Conservation (phyloP, 75 land plant genomes). For the Pseudotsuga menziesii region DNA sequence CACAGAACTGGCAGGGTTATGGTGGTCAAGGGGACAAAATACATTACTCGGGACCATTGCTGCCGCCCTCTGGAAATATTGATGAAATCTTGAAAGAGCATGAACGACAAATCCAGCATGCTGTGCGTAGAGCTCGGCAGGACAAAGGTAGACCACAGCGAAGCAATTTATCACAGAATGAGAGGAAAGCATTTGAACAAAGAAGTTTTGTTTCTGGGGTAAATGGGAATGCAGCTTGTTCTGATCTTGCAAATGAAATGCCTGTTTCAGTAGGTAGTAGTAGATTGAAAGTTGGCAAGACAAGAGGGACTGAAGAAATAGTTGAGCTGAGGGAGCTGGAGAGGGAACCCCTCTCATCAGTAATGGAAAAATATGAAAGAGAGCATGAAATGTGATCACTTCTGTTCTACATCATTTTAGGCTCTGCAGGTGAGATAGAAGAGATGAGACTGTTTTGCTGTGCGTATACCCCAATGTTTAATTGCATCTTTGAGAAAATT, state of each 20-base stretch:
- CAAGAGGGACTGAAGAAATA: constrained; percentile 2
- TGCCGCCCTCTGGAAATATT: constrained; percentile 56
- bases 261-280: not conserved
- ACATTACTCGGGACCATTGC: constrained; percentile 75
- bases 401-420: not conserved
- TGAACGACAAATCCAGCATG: constrained; percentile 78
- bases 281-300: constrained; percentile 4
- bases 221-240: constrained; percentile 7
- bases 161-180: constrained; percentile 3
- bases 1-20: constrained; percentile 37
- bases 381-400: constrained; percentile 3
- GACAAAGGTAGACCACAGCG: constrained; percentile 37
- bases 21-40: constrained; percentile 63
- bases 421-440: not conserved
- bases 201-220: constrained; percentile 3
- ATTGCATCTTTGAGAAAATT: not conserved
- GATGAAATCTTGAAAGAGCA: constrained; percentile 79
- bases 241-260: not conserved
- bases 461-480: not conserved
- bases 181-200: not conserved
- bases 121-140: constrained; percentile 48
- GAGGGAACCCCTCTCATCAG: constrained; percentile 9
- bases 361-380: constrained; percentile 5
- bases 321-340: constrained; percentile 4
- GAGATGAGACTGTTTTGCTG: not conserved